Base-by-base conservation (phyloP, 75 land plant genomes). In the Pseudotsuga menziesii region DNA sequence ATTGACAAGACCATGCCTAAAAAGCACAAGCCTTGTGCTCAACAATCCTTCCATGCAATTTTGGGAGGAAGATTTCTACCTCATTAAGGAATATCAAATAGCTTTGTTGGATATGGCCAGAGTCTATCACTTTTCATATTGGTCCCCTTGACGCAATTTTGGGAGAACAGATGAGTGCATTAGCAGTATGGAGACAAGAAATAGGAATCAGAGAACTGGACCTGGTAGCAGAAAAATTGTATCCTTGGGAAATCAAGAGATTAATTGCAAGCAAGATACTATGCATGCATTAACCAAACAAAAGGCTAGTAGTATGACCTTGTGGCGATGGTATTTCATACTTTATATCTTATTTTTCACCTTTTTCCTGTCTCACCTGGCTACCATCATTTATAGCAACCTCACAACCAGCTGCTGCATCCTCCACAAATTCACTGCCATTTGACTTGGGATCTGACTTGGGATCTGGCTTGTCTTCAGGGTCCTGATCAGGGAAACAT, bases 401-500 rank as follows among this genome's bases (percentile, higher is more conserved):
- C 52, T 48, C 17, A 4, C 16, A 48, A 55, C 57, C 74, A 26
- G n/a, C 29, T 73, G 52, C 27, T 55, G 56, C 12, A 25, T 52
- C 32, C 27, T 20, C 16, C 25, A n/a, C n/a, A n/a, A n/a, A n/a
- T n/a, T 73, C 74, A 73, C 19, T 55, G 26, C 6, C 56, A 16
- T 67, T 36, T 39, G 71, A 17, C 71, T 67, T 32, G 35, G n/a
- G n/a, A n/a, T n/a, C n/a, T n/a, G n/a, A n/a, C n/a, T n/a, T n/a
- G n/a, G 44, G 39, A 9, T 67, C 71, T 67, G 48, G 5, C 71
- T 67, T 44, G 19, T 67, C n/a, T 67, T 67, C 71, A 36, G 71
- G 71, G 20, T 73, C 57, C 26, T 70, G 13, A 5, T 83, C 85
- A 20, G 81, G 56, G 27, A 86, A 75, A n/a, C 81, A 27, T 54